Percentiles rank a stretch among this genome's conserved stretches.
Conservation (phyloP, 2,329 filamentous ascomycete genomes). For the Fusarium pseudoanthophilum region DNA sequence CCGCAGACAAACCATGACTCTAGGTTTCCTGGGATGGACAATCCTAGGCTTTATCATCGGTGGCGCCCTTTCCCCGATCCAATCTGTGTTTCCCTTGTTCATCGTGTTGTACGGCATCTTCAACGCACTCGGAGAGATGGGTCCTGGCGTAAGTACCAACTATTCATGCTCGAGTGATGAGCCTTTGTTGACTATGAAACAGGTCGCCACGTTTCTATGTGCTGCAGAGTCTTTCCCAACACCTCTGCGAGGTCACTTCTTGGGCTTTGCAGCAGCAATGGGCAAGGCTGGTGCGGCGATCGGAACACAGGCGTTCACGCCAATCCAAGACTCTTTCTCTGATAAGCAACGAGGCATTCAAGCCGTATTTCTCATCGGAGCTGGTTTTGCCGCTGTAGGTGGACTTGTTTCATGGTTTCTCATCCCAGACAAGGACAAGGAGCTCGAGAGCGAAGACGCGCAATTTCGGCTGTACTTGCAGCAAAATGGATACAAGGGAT, state of each 20-base stretch:
- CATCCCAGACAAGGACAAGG: neutral
- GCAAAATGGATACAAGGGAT: neutral
- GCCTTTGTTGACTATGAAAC: too few species aligned
- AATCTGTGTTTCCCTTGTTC: neutral
- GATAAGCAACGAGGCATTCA: neutral
- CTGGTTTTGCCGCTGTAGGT: neutral
- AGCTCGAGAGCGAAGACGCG: neutral
- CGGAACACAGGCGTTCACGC: neutral
- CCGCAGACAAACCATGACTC: neutral
- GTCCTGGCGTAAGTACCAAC: neutral
- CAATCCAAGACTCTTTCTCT: neutral
- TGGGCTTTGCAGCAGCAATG: neutral
- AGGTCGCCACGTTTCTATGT: neutral
- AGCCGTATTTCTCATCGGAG: neutral
- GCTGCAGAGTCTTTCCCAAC: neutral
- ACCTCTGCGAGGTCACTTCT: neutral
- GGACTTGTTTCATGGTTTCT: neutral
- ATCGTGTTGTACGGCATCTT: slow-evolving; percentile 3
- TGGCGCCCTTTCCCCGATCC: neutral
- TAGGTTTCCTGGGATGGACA: neutral
- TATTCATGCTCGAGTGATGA: too few species aligned
- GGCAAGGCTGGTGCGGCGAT: neutral
- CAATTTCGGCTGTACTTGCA: neutral
- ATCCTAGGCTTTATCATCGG: neutral
- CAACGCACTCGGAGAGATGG: neutral